These are phyloP conservation scores for Fusarium denticulatum DNA, from an alignment of 2,329 filamentous ascomycete genomes.

Conservation along the genomic window DNA sequence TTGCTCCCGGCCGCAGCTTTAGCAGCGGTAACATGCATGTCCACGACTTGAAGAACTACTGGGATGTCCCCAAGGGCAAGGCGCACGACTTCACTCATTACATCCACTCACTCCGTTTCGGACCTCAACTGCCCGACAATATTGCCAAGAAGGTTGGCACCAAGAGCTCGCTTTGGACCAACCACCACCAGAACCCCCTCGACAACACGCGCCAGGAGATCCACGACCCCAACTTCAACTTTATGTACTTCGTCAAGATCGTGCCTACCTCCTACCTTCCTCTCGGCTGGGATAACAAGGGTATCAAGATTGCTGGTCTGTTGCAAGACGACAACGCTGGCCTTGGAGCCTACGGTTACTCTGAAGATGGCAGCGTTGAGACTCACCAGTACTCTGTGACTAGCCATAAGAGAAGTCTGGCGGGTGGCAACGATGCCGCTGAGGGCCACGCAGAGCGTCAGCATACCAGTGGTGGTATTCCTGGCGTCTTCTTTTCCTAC, in stretches of 20 bases:
- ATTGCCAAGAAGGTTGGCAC: conserved; percentile 68
- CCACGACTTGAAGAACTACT: conserved; percentile 96
- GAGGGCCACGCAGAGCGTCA: conserved; percentile 93
- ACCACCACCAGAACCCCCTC: conserved; percentile 91
- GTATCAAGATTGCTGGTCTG: conserved; percentile 42
- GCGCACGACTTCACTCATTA: conserved; percentile 89
- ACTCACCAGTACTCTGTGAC: conserved; percentile 99
- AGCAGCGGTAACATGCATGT: conserved; percentile 97
- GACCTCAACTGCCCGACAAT: conserved; percentile 84
- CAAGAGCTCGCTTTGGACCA: conserved; percentile 74
- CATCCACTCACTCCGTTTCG: conserved; percentile 91
- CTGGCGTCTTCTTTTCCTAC: conserved; percentile 98
- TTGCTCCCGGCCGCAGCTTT: conserved; percentile 95
- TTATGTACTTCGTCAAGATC: conserved; percentile 99
- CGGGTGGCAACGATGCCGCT: conserved; percentile 82
- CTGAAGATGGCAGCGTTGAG: conserved; percentile 83
- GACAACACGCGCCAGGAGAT: conserved; percentile 83
- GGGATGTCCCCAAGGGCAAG: conserved; percentile 73
- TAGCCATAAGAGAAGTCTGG: conserved; percentile 89
- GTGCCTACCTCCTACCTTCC: conserved; percentile 95
- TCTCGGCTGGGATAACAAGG: conserved; percentile 81
- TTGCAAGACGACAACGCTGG: conserved; percentile 70
- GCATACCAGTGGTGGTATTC: conserved; percentile 91
- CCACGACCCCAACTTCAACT: conserved; percentile 87
- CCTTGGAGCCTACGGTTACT: conserved; percentile 64